phyloP scores from a whole-genome alignment of 164 flowering plant genomes.

The Magnolia changhungtana region DNA sequence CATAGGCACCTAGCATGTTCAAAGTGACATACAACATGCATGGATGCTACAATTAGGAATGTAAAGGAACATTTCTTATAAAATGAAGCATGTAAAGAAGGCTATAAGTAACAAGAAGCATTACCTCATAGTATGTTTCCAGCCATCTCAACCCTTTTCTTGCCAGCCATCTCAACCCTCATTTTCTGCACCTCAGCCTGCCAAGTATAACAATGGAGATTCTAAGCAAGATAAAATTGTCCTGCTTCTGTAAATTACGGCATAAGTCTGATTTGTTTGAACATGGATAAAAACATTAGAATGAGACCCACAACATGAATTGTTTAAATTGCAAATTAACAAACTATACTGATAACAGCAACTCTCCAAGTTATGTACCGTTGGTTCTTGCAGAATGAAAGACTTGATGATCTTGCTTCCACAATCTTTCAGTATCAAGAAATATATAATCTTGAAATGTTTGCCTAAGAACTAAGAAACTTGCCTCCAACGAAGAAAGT shows the following conservation, averaged over 20 bases:
- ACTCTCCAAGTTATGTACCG: not conserved
- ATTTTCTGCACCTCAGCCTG: conserved; percentile 94
- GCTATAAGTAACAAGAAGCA: not conserved
- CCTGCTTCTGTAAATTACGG: not conserved
- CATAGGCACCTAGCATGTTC: no score
- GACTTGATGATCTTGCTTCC: not conserved
- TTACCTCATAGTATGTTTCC: conserved; percentile 79
- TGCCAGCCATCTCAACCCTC: conserved; percentile 99
- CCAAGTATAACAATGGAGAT: conserved; percentile 8
- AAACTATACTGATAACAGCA: not conserved
- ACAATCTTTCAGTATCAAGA: not conserved
- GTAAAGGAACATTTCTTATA: not conserved
- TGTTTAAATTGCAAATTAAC: not conserved
- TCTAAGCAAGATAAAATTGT: not conserved
- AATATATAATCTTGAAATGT: not conserved
- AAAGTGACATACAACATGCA: not conserved
- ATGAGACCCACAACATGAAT: not conserved
- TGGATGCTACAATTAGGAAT: not conserved
- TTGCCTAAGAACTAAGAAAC: conserved; percentile 17
- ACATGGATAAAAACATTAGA: not conserved
- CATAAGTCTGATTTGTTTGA: not conserved
- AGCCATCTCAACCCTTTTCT: conserved; percentile 99
- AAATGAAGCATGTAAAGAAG: not conserved
- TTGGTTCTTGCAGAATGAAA: not conserved
- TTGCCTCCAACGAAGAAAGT: conserved; percentile 84